Conservation (phyloP, 805 yeast genomes). For the Metschnikowia koreensis region DNA sequence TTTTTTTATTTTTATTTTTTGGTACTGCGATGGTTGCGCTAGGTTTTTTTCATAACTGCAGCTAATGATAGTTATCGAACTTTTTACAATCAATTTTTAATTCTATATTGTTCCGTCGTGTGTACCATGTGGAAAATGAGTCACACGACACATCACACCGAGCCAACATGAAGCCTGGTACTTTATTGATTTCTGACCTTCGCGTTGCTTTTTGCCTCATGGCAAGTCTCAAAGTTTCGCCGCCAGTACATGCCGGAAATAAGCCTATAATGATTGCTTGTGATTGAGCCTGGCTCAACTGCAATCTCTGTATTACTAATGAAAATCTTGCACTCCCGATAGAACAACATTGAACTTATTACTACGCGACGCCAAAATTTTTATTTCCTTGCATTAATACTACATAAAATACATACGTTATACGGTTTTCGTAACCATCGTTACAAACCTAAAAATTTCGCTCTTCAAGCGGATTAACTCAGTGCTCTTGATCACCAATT, state of each 20-base stretch:
- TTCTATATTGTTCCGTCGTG: not conserved
- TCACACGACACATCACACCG: not conserved
- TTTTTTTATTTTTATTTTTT: too few species aligned
- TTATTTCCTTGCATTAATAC: not conserved
- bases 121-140: not conserved
- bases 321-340: not conserved
- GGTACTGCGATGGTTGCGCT: too few species aligned
- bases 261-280: not conserved
- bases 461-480: conserved; percentile 37
- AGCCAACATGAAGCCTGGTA: not conserved
- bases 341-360: not conserved
- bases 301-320: not conserved
- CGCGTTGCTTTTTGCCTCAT: not conserved
- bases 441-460: conserved; percentile 43
- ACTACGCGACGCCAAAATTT: too few species aligned
- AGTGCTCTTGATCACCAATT: conserved; percentile 34
- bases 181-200: not conserved
- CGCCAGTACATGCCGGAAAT: not conserved
- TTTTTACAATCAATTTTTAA: too few species aligned
- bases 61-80: too few species aligned
- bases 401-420: conserved; percentile 6
- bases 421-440: conserved; percentile 35
- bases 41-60: too few species aligned
- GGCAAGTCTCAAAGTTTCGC: not conserved
- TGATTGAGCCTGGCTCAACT: not conserved